These are phyloP conservation scores for Chimonanthus praecox DNA, from an alignment of 164 flowering plant genomes.

Conservation along the genomic window DNA sequence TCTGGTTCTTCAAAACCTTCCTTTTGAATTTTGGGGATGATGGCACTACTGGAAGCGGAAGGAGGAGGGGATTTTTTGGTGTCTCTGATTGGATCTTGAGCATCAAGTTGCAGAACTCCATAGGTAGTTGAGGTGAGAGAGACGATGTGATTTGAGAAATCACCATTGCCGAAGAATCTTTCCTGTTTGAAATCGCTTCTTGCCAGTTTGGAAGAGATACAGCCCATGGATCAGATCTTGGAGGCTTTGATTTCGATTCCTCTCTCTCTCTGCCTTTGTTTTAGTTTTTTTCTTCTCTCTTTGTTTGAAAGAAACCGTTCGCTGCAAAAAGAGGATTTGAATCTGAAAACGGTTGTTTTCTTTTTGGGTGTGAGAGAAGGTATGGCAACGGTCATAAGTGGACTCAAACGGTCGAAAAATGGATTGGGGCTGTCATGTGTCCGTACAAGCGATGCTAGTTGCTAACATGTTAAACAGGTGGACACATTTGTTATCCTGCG, in stretches of 20 bases:
- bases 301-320: background rate
- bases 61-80: constrained; percentile 31
- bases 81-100: constrained; percentile 12
- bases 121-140: constrained; percentile 89
- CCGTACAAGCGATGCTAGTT: background rate
- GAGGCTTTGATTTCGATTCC: background rate
- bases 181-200: constrained; percentile 40
- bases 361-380: background rate
- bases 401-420: constrained; percentile 18
- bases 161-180: constrained; percentile 26
- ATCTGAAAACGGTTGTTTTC: constrained; percentile 8
- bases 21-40: constrained; percentile 4
- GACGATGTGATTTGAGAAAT: constrained; percentile 54
- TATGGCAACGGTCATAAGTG: constrained; percentile 8
- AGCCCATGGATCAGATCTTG: constrained; percentile 54
- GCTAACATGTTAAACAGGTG: background rate
- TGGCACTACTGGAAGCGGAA: background rate
- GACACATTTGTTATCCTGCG: background rate
- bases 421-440: background rate
- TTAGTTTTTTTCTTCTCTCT: background rate
- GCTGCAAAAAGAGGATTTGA: constrained; percentile 2
- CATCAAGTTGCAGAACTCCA: constrained; percentile 67
- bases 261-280: background rate
- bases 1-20: constrained; percentile 40
- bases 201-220: constrained; percentile 69